These are phyloP conservation scores for sunflower (Helianthus annuus) DNA, from an alignment of 129 eudicot species.

Conservation along the genomic window HanXRQr2.0-SUNRISE NC_035437.2:138705930-138706429, in stretches of 20 bases:
- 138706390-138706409: background rate
- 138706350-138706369: background rate
- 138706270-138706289: slow-evolving; percentile 17
- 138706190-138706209: slow-evolving; percentile 53
- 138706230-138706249: slow-evolving; percentile 37
- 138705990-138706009: no score
- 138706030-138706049: no score
- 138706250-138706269: slow-evolving; percentile 32
- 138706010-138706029: no score
- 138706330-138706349: background rate
- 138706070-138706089: background rate
- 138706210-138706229: slow-evolving; percentile 28
- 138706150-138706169: slow-evolving; percentile 35
- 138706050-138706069: no score
- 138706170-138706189: slow-evolving; percentile 69
- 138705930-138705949: no score
- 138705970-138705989: no score
- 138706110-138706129: background rate
- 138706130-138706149: slow-evolving; percentile 7
- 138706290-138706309: background rate
- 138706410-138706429: background rate
- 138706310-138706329: background rate
- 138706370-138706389: background rate
- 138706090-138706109: background rate
- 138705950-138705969: no score